Conservation (phyloP, 2,329 filamentous ascomycete species). For the Raffaelea albimanens region DNA sequence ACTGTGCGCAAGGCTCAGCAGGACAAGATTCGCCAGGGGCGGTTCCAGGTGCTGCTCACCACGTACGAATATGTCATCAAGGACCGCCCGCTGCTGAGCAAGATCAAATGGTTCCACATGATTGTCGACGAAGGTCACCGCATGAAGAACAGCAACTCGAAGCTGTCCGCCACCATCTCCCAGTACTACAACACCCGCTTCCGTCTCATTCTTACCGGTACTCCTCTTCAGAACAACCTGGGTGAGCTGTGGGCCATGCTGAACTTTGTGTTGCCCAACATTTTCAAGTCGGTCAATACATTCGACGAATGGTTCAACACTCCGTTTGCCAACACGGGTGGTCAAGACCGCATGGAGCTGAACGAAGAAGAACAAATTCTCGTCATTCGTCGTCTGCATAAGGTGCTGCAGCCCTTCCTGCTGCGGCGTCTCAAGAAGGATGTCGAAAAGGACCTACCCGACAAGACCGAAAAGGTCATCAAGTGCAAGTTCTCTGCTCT, state of each 20-base stretch:
- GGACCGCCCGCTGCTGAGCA: slow-evolving; percentile 86
- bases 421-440: slow-evolving; percentile 98
- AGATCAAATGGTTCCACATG: slow-evolving; percentile 99
- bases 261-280: slow-evolving; percentile 95
- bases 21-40: slow-evolving; percentile 85
- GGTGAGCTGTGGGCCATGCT: slow-evolving; percentile 95
- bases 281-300: slow-evolving; percentile 98
- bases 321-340: slow-evolving; percentile 94
- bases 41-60: slow-evolving; percentile 92
- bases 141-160: slow-evolving; percentile 98
- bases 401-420: slow-evolving; percentile 93
- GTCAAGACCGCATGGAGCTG: slow-evolving; percentile 97
- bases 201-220: slow-evolving; percentile 94
- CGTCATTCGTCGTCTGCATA: slow-evolving; percentile 95
- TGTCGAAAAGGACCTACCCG: slow-evolving; percentile 95
- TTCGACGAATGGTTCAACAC: slow-evolving; percentile 99
- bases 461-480: slow-evolving; percentile 98
- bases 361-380: slow-evolving; percentile 99
- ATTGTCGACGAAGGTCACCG: slow-evolving; percentile 98
- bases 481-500: slow-evolving; percentile 97
- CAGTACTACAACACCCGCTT: slow-evolving; percentile 93
- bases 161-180: slow-evolving; percentile 88
- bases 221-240: slow-evolving; percentile 92
- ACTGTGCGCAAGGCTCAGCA: slow-evolving; percentile 81
- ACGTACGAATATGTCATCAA: slow-evolving; percentile 99